A percentile compares a stretch with the other conserved stretches of the same genome.
These are phyloP conservation scores for Alternaria hordeiaustralica DNA, from an alignment of 2,329 filamentous ascomycete genomes.

Conservation along the genomic window DNA sequence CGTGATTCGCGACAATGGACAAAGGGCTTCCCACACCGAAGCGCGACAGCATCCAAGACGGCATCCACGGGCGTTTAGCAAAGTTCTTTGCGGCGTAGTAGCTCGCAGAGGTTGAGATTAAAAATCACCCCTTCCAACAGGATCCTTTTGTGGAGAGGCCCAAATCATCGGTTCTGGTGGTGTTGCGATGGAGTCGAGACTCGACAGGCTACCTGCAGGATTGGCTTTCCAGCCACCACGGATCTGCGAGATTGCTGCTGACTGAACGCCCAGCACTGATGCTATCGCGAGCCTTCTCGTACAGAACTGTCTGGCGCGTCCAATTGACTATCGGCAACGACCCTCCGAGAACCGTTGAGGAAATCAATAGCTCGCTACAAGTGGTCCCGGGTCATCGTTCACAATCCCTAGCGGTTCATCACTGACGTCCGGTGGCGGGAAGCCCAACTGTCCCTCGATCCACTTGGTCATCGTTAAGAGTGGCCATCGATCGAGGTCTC, in stretches of 20 bases:
- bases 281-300: not conserved
- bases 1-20: constrained; percentile 23
- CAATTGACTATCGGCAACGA: not conserved
- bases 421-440: constrained; percentile 13
- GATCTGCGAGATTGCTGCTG: constrained; percentile 2
- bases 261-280: not conserved
- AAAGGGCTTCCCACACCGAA: constrained; percentile 13
- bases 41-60: constrained; percentile 2
- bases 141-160: not conserved
- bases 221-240: constrained; percentile 5
- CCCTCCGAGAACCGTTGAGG: not conserved
- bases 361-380: not conserved
- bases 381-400: not conserved
- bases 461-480: not conserved
- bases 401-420: not conserved
- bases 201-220: not conserved
- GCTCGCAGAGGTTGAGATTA: constrained; percentile 1
- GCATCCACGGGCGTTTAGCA: constrained; percentile 3
- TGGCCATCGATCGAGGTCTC: not conserved
- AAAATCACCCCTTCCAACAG: not conserved
- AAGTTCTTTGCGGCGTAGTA: constrained; percentile 6
- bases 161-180: constrained; percentile 1
- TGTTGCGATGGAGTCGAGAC: constrained; percentile 3
- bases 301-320: not conserved
- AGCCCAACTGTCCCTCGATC: constrained; percentile 4